Base-by-base conservation (phyloP, 345 rosid genomes). In the Isatis tinctoria region DNA sequence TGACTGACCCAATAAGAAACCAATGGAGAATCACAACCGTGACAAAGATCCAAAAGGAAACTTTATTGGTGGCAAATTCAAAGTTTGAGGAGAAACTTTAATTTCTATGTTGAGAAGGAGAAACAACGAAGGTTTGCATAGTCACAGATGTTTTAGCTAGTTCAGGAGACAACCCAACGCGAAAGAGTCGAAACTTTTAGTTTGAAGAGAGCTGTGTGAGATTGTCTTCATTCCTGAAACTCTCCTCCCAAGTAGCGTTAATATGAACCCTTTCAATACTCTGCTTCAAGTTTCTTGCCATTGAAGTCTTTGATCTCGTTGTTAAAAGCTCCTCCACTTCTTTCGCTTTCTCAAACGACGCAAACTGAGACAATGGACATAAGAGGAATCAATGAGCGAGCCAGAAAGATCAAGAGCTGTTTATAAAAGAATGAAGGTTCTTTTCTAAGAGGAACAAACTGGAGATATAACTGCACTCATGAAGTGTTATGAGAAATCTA, bases 201-300 rank as follows among this genome's bases (percentile, higher is more conserved):
- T 63, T 72, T 51, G 26, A 20, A 66, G 81, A 59, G 59, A 91
- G 77, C 69, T 83, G 83, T 0, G 74, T 70, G 22, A 95, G 86
- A 26, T 79, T 18, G 8, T 73, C 62, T 75, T 95, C 99, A 10
- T 80, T 80, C 77, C 65, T 83, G 68, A 95, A 52, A 84, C 87
- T 86, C 75, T 86, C 81, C 37, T 82, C 96, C 99, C 98, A 90
- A 24, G 76, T 85, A 7, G 98, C 90, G 22, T 88, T 95, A 40
- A 92, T 89, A 74, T 73, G 69, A 17, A 88, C 92, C 54, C 82
- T 74, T 60, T 95, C 98, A 17, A 90, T 69, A 85, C 98, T 88
- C 86, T 95, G 99, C 88, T 87, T 95, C 90, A 92, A 80, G 40
- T 97, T 95, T 79, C 99, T 87, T 3, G 87, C 83, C 48, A 88